phyloP scores from a whole-genome alignment of 345 rosid genomes.

The Raphanus sativus region DNA sequence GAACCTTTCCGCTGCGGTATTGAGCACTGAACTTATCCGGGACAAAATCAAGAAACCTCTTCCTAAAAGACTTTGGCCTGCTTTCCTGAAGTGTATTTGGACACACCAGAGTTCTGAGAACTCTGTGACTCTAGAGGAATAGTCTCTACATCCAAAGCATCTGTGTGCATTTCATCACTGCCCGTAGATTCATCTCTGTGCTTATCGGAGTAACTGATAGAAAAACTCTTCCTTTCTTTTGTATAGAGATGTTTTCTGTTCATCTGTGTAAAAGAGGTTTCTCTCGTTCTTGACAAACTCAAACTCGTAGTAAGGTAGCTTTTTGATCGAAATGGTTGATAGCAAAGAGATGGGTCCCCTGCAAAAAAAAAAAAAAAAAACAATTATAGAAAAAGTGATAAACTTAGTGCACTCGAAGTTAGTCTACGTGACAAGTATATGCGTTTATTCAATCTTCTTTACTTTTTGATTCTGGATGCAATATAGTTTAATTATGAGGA shows the following conservation, averaged over 20 bases:
- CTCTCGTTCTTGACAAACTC: constrained; percentile 31
- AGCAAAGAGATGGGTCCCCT: constrained; percentile 8
- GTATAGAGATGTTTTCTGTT: constrained; percentile 30
- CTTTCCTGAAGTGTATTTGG: constrained; percentile 23
- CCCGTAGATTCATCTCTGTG: too few relatives aligned
- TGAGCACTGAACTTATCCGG: constrained; percentile 69
- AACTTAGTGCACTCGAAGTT: too few relatives aligned
- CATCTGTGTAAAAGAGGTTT: constrained; percentile 26
- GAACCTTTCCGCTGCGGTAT: constrained; percentile 72
- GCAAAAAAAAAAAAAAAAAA: constrained; percentile 14
- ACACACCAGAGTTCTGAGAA: constrained; percentile 28
- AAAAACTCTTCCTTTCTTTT: constrained; percentile 34
- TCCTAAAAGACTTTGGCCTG: constrained; percentile 58
- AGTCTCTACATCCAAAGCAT: constrained; percentile 40
- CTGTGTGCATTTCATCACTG: constrained; percentile 41
- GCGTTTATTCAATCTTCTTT: too few relatives aligned
- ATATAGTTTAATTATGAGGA: too few relatives aligned
- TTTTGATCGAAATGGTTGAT: constrained; percentile 23
- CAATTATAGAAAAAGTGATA: too few relatives aligned
- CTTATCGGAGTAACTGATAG: constrained; percentile 49
- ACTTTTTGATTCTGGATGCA: too few relatives aligned
- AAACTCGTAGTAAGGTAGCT: constrained; percentile 35
- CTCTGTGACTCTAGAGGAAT: constrained; percentile 40
- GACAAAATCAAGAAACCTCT: constrained; percentile 74
- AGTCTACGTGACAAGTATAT: too few relatives aligned